These are phyloP conservation scores for Parmelia sp. DNA, from an alignment of 495 filamentous ascomycete genomes.

Conservation along the genomic window DNA sequence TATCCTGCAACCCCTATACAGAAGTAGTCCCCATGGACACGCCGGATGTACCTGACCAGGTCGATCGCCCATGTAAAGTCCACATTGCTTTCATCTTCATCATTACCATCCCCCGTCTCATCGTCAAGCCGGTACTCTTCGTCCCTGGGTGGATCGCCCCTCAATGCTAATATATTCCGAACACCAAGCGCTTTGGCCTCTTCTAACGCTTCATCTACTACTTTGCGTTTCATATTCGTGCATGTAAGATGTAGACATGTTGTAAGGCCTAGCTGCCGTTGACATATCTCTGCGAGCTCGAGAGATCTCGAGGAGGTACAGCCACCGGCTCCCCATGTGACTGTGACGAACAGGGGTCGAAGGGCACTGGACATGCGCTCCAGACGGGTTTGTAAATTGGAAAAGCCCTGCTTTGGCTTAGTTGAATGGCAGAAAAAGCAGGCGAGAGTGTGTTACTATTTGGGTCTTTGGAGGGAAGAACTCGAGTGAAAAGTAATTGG, in stretches of 20 bases:
- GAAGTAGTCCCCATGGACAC: conserved; percentile 87
- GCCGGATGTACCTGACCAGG: conserved; percentile 80
- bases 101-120: conserved; percentile 30
- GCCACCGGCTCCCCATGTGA: conserved; percentile 97
- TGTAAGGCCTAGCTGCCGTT: conserved; percentile 81
- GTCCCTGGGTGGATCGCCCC: conserved; percentile 86
- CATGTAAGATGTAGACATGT: conserved; percentile 96
- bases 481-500: conserved; percentile 90
- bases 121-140: conserved; percentile 73
- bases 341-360: conserved; percentile 88
- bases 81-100: conserved; percentile 53
- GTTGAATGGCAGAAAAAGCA: conserved; percentile 23
- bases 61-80: conserved; percentile 89
- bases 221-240: conserved; percentile 85
- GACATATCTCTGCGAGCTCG: conserved; percentile 91
- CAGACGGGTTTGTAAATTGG: conserved; percentile 85
- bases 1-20: conserved; percentile 93
- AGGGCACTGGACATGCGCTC: conserved; percentile 91
- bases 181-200: conserved; percentile 90
- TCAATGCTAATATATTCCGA: conserved; percentile 85
- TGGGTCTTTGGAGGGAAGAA: conserved; percentile 97
- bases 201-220: conserved; percentile 85
- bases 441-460: conserved; percentile 49
- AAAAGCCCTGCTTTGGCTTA: conserved; percentile 57
- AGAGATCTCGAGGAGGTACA: conserved; percentile 84